phyloP scores from a whole-genome alignment of 768 basidiomycete species.

The Auricularia auricula-judae region DNA sequence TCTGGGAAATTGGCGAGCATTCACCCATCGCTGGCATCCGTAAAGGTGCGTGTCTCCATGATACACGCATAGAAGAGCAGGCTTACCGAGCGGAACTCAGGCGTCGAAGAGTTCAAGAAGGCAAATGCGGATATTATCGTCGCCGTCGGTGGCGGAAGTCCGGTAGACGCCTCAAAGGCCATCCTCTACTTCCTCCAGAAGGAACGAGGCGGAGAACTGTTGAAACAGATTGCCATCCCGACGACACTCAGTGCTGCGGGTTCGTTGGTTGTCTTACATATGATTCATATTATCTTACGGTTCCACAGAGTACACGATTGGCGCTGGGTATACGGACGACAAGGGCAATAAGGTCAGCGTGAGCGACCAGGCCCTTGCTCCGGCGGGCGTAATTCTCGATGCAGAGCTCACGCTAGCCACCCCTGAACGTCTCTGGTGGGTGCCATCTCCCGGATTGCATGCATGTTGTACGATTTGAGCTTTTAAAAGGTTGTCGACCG shows the following conservation, averaged over 20 bases:
- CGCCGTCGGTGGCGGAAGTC: conserved; percentile 70
- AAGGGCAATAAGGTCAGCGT: conserved; percentile 55
- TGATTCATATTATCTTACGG: background rate
- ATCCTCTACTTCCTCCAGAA: conserved; percentile 54
- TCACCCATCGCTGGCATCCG: conserved; percentile 57
- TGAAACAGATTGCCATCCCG: conserved; percentile 67
- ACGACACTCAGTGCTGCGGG: conserved; percentile 75
- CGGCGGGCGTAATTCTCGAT: conserved; percentile 67
- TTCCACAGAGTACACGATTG: conserved; percentile 28
- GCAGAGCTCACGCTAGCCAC: conserved; percentile 63
- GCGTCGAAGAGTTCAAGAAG: conserved; percentile 11
- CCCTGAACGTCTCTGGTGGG: conserved; percentile 63
- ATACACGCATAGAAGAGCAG: background rate
- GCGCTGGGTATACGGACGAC: conserved; percentile 64
- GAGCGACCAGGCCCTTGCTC: conserved; percentile 44
- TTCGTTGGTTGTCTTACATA: conserved; percentile 28
- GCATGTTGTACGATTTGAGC: background rate
- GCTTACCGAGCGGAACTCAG: background rate
- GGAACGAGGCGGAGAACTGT: conserved; percentile 38
- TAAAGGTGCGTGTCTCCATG: conserved; percentile 17
- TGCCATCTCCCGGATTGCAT: conserved; percentile 6
- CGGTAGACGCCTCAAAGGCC: conserved; percentile 67
- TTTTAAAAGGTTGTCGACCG: conserved; percentile 55
- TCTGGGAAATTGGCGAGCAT: conserved; percentile 65
- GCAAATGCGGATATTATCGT: background rate